phyloP scores from a whole-genome alignment of 176 grass and related monocot species.

The Juncus effusus region DNA sequence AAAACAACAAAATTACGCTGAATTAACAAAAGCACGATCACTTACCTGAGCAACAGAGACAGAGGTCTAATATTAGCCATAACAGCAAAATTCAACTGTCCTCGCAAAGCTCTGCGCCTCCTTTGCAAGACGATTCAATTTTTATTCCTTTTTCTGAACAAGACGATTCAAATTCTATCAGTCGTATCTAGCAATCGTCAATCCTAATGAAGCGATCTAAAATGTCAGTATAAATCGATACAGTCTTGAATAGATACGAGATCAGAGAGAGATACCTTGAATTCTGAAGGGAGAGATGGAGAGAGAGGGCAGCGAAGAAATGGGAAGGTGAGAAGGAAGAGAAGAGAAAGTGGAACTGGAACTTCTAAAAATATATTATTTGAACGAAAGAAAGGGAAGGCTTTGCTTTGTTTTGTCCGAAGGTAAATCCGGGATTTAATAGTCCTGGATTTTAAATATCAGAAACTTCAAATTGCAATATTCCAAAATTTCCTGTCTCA shows the following conservation, averaged over 20 bases:
- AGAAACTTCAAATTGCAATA: no score
- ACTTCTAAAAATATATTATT: not conserved
- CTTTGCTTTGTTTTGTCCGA: no score
- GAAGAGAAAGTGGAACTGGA: slow-evolving; percentile 1
- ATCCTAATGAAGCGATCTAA: not conserved
- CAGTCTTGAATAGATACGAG: no score
- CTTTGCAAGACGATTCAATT: not conserved
- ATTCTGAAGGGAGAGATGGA: not conserved
- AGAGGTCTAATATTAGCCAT: slow-evolving; percentile 29
- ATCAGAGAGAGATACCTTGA: not conserved
- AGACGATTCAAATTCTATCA: slow-evolving; percentile 1
- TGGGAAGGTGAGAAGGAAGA: slow-evolving; percentile 17
- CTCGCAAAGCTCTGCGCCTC: not conserved
- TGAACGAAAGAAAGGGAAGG: no score
- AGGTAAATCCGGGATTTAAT: no score
- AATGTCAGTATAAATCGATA: slow-evolving; percentile 2
- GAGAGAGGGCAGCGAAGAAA: slow-evolving; percentile 1
- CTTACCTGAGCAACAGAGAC: slow-evolving; percentile 22
- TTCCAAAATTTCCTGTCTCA: no score
- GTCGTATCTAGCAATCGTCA: no score
- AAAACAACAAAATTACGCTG: slow-evolving; percentile 6
- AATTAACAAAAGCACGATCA: slow-evolving; percentile 11
- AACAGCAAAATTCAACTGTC: slow-evolving; percentile 5
- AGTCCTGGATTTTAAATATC: no score
- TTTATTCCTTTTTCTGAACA: not conserved